A percentile compares a stretch with the other conserved stretches of the same genome.
Conservation (phyloP, 805 yeast genomes). For the Brettanomyces sp. region DNA sequence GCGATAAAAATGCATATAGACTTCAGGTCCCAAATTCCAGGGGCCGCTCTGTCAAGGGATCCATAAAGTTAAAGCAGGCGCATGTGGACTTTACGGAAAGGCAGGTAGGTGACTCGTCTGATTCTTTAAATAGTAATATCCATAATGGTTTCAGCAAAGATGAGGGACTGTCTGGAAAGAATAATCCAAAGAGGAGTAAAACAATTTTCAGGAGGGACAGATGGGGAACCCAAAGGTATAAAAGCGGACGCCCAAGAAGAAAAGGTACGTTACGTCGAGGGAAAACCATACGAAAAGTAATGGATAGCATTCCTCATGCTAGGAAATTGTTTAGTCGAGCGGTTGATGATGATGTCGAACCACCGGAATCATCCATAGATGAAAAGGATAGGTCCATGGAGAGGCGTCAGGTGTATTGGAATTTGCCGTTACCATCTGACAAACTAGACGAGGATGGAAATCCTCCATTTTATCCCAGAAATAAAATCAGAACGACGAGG, state of each 20-base stretch:
- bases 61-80: slow-evolving; percentile 1
- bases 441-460: slow-evolving; percentile 47
- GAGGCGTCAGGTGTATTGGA: slow-evolving; percentile 46
- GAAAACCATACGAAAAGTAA: slow-evolving; percentile 37
- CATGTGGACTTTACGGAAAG: neutral
- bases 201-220: slow-evolving; percentile 65
- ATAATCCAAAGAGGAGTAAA: slow-evolving; percentile 25
- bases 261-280: slow-evolving; percentile 28
- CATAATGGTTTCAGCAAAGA: too few relatives aligned
- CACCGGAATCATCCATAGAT: slow-evolving; percentile 12
- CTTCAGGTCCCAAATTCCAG: too few relatives aligned
- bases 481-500: slow-evolving; percentile 91
- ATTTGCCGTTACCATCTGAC: slow-evolving; percentile 50
- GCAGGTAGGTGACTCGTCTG: neutral
- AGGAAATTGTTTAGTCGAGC: slow-evolving; percentile 12
- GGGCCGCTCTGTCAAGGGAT: neutral
- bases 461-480: slow-evolving; percentile 61
- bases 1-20: too few relatives aligned
- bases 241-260: slow-evolving; percentile 50
- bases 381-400: slow-evolving; percentile 18
- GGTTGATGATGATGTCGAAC: slow-evolving; percentile 11
- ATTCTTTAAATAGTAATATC: neutral
- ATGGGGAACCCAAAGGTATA: slow-evolving; percentile 86
- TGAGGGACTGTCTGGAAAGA: too few relatives aligned
- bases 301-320: slow-evolving; percentile 15